Conservation (phyloP, 495 filamentous ascomycete species). For the Podospora conica region DNA sequence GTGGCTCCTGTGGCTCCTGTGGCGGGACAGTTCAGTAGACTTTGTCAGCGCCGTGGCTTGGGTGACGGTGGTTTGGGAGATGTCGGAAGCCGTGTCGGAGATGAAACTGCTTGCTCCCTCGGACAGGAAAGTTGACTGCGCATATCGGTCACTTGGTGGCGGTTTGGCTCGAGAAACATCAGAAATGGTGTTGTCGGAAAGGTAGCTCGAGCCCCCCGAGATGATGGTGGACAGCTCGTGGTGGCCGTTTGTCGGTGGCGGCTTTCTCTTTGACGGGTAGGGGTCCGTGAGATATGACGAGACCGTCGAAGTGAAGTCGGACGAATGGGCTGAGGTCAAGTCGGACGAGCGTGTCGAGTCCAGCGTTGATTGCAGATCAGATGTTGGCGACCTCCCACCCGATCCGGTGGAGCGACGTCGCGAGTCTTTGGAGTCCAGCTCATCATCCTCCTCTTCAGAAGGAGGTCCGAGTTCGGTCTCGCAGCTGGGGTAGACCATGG, state of each 20-base stretch:
- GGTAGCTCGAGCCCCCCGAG: slow-evolving; percentile 52
- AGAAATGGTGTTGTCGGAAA: slow-evolving; percentile 35
- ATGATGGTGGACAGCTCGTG: slow-evolving; percentile 66
- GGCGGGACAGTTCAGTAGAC: slow-evolving; percentile 32
- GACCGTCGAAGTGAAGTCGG: slow-evolving; percentile 28
- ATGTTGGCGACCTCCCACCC: slow-evolving; percentile 24
- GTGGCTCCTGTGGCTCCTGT: slow-evolving; percentile 36
- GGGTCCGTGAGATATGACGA: slow-evolving; percentile 22
- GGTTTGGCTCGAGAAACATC: slow-evolving; percentile 46
- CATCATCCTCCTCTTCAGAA: slow-evolving; percentile 24
- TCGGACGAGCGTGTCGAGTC: slow-evolving; percentile 29
- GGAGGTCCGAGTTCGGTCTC: slow-evolving; percentile 31
- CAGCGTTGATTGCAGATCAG: slow-evolving; percentile 30
- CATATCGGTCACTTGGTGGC: slow-evolving; percentile 55
- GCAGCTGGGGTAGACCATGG: slow-evolving; percentile 40
- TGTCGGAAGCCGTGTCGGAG: slow-evolving; percentile 35
- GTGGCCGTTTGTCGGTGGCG: slow-evolving; percentile 57
- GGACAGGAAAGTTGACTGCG: slow-evolving; percentile 60
- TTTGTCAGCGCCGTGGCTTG: slow-evolving; percentile 39
- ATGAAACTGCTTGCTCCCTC: slow-evolving; percentile 51
- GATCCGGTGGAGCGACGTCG: slow-evolving; percentile 25
- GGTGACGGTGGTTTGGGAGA: slow-evolving; percentile 46
- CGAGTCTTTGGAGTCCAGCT: slow-evolving; percentile 12
- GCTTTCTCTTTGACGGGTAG: slow-evolving; percentile 36
- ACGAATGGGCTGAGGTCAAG: slow-evolving; percentile 5